Evolutionary conservation across 164 flowering plant species (phyloP), one percentile per base, ranked within the genome.

Genomic region (Santalum album): DNA sequence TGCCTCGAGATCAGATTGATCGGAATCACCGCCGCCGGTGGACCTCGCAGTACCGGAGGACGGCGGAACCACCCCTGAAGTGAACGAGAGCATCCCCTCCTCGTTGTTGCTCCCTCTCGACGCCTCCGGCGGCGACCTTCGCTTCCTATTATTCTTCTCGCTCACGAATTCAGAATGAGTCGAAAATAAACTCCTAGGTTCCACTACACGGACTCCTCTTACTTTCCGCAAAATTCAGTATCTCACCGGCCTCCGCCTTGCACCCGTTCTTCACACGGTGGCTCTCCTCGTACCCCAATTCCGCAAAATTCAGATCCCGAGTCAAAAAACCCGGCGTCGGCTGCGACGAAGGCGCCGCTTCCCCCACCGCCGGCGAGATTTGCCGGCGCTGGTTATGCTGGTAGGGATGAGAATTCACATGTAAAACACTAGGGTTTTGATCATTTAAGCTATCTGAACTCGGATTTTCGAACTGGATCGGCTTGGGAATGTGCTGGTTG

Each of bases 1-100:
- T 0, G 95, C 90, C 32, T 91, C 98, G 0, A 83, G 75, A 63
- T 91, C 96, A 0, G 98, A 88, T 24, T 91, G 86, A 48, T 86
- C 92, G 0, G 95, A 86, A 55, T 86, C 92, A 1, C 51, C 78
- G 7, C 62, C 81, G 3, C 71, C 68, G 18, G 63, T 71, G 27
- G 82, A 68, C 57, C 70, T 75, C 57, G 57, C 69, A 11, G 54
- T 59, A 19, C 73, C 67, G 0, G 77, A 71, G n/a, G n/a, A n/a
- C n/a, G n/a, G n/a, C n/a, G n/a, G n/a, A n/a, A n/a, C n/a, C n/a
- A n/a, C n/a, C n/a, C n/a, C n/a, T n/a, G n/a, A n/a, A n/a, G n/a
- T n/a, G 54, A 90, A 87, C 0, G 94, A 83, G 10, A 84, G 69
- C 75, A 92, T 78, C 17, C 82, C 95, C 9, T 94, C 96, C 0